Evolutionary conservation across 2,329 filamentous ascomycete genomes (phyloP), one percentile per base, ranked within the genome.

Genomic region (Byssothecium circinans): DNA sequence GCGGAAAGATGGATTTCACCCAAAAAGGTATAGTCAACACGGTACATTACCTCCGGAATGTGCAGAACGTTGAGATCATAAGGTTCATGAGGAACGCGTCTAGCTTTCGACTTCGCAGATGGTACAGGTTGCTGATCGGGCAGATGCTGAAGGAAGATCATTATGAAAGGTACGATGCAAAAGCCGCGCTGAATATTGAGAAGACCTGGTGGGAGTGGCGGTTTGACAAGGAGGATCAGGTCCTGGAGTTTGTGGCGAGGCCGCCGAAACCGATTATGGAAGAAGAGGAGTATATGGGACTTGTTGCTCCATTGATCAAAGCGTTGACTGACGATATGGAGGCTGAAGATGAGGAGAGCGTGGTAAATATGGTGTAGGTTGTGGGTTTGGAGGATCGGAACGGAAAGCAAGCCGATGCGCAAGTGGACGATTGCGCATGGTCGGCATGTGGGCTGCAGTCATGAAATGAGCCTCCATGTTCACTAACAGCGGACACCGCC

Each of bases 91-190:
- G 61, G 12, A 69, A 71, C 46, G 49, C 48, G 1, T 67, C 69
- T 2, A 71, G 71, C 42, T 66, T 67, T 1, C 58, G 56, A 33
- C 69, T 74, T 43, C 64, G 65, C 36, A 66, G 62, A 8, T 73
- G 71, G 70, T 70, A 62, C 36, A 69, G 71, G 38, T 55, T 63
- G 1, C 54, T 76, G 0, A 47, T 74, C n/a, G 70, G 69, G 1
- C 50, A 68, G 15, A 61, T 75, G 4, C 48, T 75, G 50, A 73
- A 74, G 43, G 61, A 67, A 19, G 74, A 76, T 51, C 72, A 74
- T 49, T 60, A 62, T 12, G 62, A 73, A 41, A 57, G 73, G 33
- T 75, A 73, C 48, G 67, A 70, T 41, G 62, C 57, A 1, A 52
- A 49, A 2, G 43, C 39, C 8, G 65, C 64, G 2, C 61, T 65